Conservation (phyloP, 1,284 basidiomycete species). For the Lentinula novae-zelandiae region DNA sequence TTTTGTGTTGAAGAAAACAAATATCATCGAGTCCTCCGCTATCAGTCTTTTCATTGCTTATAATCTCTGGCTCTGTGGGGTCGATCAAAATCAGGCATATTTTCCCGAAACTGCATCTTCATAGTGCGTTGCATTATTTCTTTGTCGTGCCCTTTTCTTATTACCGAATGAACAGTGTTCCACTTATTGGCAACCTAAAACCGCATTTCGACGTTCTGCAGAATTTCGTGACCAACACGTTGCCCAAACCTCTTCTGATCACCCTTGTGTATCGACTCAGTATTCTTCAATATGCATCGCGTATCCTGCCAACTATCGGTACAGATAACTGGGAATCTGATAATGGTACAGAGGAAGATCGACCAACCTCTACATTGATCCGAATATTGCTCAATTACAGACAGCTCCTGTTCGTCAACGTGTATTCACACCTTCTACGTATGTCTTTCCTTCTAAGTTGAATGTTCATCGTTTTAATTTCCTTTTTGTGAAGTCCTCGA, state of each 20-base stretch:
- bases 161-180: constrained; percentile 44
- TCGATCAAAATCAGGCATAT: constrained; percentile 54
- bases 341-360: constrained; percentile 59
- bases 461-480: not conserved
- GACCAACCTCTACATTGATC: constrained; percentile 77
- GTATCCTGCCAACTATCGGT: constrained; percentile 80
- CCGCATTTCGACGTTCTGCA: constrained; percentile 75
- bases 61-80: constrained; percentile 80
- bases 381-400: constrained; percentile 74
- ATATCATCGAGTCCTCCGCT: constrained; percentile 88
- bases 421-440: constrained; percentile 81
- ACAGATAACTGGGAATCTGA: constrained; percentile 77
- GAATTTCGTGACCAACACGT: constrained; percentile 77
- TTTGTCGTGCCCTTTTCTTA: constrained; percentile 4
- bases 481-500: constrained; percentile 54
- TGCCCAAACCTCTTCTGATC: constrained; percentile 82
- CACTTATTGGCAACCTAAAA: constrained; percentile 71
- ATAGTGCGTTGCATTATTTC: constrained; percentile 49
- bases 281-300: constrained; percentile 83
- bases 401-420: constrained; percentile 79
- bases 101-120: constrained; percentile 69
- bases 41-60: constrained; percentile 85
- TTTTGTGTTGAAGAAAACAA: constrained; percentile 84
- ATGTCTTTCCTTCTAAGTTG: constrained; percentile 25
- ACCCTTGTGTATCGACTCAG: constrained; percentile 80